Evolutionary conservation across 2,329 filamentous ascomycete genomes (phyloP), one percentile per base, ranked within the genome.

Genomic region (Zymoseptoria pseudotritici): DNA sequence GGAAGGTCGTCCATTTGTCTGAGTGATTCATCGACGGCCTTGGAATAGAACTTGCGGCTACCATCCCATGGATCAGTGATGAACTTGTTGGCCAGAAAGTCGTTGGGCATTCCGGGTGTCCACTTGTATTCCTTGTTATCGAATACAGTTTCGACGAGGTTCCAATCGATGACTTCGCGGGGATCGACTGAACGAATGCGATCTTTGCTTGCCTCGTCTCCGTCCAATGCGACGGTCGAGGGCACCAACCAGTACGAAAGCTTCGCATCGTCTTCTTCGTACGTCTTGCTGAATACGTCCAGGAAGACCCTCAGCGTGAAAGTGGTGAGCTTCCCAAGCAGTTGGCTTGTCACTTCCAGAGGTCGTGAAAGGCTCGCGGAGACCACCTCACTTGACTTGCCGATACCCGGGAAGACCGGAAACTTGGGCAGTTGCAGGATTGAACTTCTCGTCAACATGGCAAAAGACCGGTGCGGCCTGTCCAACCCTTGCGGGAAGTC

Each of bases 221-320:
- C 51, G 13, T 29, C 11, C 13, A 62, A 29, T 11, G 42, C 9
- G 13, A 61, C 5, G 49, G 17, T 66, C 49, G 53, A 63, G 20
- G 94, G 93, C 0, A 86, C 88, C 13, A 97, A 70, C 78, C 91
- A 96, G 73, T 97, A 99, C 0, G 91, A 87, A 71, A 96, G 82
- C 26, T 86, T 84, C 0, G 80, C 74, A 0, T 79, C 66, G 17
- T 85, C 79, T 0, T 83, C 78, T 54, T 89, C 85, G 68, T 90
- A 99, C 2, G 81, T 80, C 72, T 99, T 99, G 73, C 91, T 93
- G 77, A 96, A 97, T 0, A 97, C 78, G 66, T 97, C 91, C 17
- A 83, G 77, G 72, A 95, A 97, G 0, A 95, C 74, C 4, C 82
- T 80, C 50, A 95, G 76, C 0, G 90, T 96, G 71, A 94, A 96